Percentiles rank a stretch among this genome's conserved stretches.
These are phyloP conservation scores for Choiromyces venosus DNA, from an alignment of 495 filamentous ascomycete species.

Conservation along the genomic window DNA sequence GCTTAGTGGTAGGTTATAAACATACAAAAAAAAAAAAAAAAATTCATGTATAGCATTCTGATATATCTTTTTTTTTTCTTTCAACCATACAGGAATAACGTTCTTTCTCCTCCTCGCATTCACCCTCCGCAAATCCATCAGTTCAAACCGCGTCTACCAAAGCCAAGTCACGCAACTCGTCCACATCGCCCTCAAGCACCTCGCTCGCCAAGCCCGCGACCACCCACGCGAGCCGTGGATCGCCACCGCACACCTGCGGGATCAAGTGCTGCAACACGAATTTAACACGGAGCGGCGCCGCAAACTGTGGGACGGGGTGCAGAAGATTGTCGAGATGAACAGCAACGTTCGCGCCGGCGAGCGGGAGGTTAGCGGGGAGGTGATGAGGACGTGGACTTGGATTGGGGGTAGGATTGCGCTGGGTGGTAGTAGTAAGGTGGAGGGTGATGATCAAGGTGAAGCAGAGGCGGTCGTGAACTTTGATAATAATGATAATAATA, in stretches of 20 bases:
- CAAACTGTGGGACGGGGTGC: constrained; percentile 74
- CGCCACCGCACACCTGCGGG: constrained; percentile 78
- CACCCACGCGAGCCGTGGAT: constrained; percentile 63
- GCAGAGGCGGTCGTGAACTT: background rate
- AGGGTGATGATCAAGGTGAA: background rate
- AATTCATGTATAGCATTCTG: background rate
- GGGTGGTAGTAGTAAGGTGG: constrained; percentile 8
- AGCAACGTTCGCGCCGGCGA: constrained; percentile 83
- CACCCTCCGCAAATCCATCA: constrained; percentile 55
- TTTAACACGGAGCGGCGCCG: constrained; percentile 67
- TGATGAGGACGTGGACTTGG: constrained; percentile 93
- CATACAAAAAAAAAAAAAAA: background rate
- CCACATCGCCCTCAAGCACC: constrained; percentile 69
- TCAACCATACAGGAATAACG: constrained; percentile 56
- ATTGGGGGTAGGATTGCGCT: constrained; percentile 54
- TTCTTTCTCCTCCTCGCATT: constrained; percentile 48
- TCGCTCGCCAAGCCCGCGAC: constrained; percentile 64
- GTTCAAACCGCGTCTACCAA: constrained; percentile 42
- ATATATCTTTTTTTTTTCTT: background rate
- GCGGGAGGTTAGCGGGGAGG: constrained; percentile 77
- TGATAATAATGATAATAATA: background rate
- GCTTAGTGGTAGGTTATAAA: constrained; percentile 47
- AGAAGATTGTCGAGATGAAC: constrained; percentile 80
- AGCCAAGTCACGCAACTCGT: constrained; percentile 65
- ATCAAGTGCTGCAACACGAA: constrained; percentile 81